Percentiles rank a stretch among this genome's conserved stretches.
Evolutionary conservation across 2,329 filamentous ascomycete genomes (phyloP).

Genomic region (Ilyonectria destructans): DNA sequence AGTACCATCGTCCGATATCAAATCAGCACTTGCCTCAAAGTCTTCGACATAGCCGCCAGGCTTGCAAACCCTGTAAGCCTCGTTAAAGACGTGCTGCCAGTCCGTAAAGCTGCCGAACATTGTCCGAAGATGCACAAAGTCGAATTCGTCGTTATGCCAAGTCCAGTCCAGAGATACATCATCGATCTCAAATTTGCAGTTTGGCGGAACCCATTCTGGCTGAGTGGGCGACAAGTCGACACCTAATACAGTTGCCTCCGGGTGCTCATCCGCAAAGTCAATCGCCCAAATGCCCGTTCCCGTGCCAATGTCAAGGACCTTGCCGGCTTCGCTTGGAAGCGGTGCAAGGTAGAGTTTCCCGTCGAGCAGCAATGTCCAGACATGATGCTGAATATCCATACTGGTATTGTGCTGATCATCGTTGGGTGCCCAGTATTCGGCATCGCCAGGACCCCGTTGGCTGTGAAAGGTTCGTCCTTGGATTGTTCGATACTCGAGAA

Average conservation of each 20-base stretch:
- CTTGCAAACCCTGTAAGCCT: slow-evolving; percentile 26
- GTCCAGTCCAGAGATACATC: slow-evolving; percentile 25
- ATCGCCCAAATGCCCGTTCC: slow-evolving; percentile 39
- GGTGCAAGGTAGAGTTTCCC: slow-evolving; percentile 24
- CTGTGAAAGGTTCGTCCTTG: slow-evolving; percentile 31
- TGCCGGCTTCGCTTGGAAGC: slow-evolving; percentile 3
- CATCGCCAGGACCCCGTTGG: slow-evolving; percentile 20
- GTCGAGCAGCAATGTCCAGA: slow-evolving; percentile 23
- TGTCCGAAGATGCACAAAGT: slow-evolving; percentile 28
- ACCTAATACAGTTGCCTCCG: slow-evolving; percentile 22
- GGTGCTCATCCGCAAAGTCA: slow-evolving; percentile 33
- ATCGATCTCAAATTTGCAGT: slow-evolving; percentile 31
- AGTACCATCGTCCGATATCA: slow-evolving; percentile 30
- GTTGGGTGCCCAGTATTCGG: slow-evolving; percentile 32
- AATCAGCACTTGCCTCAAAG: slow-evolving; percentile 25
- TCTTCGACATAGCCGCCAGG: slow-evolving; percentile 31
- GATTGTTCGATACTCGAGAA: slow-evolving; percentile 29
- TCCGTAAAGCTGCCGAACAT: slow-evolving; percentile 30
- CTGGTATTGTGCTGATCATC: slow-evolving; percentile 27
- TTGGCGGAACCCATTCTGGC: slow-evolving; percentile 20
- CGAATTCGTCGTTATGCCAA: slow-evolving; percentile 20
- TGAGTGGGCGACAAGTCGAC: slow-evolving; percentile 33
- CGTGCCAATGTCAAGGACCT: slow-evolving; percentile 34
- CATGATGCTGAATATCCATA: slow-evolving; percentile 29
- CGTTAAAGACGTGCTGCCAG: slow-evolving; percentile 26